These are phyloP conservation scores for Coemansia sp. DNA, from an alignment of 192 early-diverging fungal species.

Conservation along the genomic window DNA sequence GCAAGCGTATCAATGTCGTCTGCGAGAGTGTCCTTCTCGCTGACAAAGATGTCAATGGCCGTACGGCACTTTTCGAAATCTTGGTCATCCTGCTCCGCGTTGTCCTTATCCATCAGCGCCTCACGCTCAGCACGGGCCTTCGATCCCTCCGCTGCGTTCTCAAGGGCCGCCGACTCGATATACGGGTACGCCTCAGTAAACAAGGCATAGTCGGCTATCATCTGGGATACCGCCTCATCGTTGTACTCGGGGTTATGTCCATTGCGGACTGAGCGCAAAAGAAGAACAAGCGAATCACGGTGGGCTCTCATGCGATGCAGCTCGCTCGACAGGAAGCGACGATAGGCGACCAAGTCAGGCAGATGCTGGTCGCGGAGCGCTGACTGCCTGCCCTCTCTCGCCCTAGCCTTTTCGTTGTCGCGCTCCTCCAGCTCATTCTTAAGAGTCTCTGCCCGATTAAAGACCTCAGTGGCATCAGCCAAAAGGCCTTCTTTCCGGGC, in stretches of 20 bases:
- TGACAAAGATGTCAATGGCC: conserved; percentile 32
- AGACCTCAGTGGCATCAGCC: conserved; percentile 8
- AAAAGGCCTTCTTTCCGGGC: conserved; percentile 15
- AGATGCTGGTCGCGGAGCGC: conserved; percentile 42
- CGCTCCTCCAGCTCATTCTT: conserved; percentile 34
- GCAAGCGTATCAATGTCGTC: conserved; percentile 25
- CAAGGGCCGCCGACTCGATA: conserved; percentile 33
- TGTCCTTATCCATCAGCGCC: conserved; percentile 25
- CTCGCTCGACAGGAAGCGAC: conserved; percentile 22
- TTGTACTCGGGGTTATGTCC: conserved; percentile 76
- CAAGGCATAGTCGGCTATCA: conserved; percentile 64
- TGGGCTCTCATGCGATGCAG: conserved; percentile 31
- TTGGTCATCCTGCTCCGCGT: conserved; percentile 32
- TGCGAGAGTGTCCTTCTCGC: conserved; percentile 24
- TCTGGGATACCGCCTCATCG: conserved; percentile 67
- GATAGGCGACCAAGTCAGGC: conserved; percentile 21
- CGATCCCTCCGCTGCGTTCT: conserved; percentile 38
- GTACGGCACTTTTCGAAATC: conserved; percentile 23
- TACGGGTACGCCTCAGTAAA: conserved; percentile 57
- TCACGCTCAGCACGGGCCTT: conserved; percentile 34
- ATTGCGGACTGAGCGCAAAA: conserved; percentile 57
- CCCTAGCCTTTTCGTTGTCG: conserved; percentile 3
- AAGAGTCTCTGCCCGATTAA: conserved; percentile 32
- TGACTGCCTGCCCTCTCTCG: not conserved
- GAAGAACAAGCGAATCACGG: conserved; percentile 28